Evolutionary conservation across 1,139 yeast genomes (phyloP), one percentile per base, ranked within the genome.

Genomic region (Suhomyces wounanorum): DNA sequence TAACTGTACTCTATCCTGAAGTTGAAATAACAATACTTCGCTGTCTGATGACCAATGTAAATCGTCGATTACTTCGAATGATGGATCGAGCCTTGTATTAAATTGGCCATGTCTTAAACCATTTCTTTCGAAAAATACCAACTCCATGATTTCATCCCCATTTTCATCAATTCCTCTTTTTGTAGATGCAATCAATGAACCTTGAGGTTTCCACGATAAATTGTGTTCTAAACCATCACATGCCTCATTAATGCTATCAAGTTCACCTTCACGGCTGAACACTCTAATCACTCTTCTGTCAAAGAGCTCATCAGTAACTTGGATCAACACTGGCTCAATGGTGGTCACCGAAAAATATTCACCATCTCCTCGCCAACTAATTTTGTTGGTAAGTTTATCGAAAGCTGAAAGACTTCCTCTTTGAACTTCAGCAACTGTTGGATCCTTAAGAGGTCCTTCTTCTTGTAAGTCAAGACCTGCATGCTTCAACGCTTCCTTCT

Each of bases 351-450:
- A 82, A 58, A 95, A 87, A 64, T 72, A 91, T 58, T 88, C 95
- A 59, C 97, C 88, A 66, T 95, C 99, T 10, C 97, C 97, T 64
- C 99, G 81, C 99, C 99, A 95, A 40, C 96, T 82, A 6, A 94
- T 79, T 48, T 72, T 70, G 6, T 71, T 74, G 3, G 67, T 55
- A 17, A 66, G 66, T 18, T 69, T 64, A 62, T 86, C 92, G 63
- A 79, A 80, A 0, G 65, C 58, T 1, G 92, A 84, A 4, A 78
- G 60, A 1, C 75, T 73, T 43, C 98, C 98, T 31, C 74, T 69
- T 64, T 92, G 96, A 6, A 85, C 81, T 58, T 79, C 81, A 40
- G 84, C 81, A 67, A 94, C 88, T 0, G 99, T 95, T n/a, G 99
- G 99, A 67, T 95, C 99, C 63, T 94, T 82, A 58, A 87, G 73